Conservation (phyloP, 2,329 filamentous ascomycete genomes). For the Ascochyta fabae region DNA sequence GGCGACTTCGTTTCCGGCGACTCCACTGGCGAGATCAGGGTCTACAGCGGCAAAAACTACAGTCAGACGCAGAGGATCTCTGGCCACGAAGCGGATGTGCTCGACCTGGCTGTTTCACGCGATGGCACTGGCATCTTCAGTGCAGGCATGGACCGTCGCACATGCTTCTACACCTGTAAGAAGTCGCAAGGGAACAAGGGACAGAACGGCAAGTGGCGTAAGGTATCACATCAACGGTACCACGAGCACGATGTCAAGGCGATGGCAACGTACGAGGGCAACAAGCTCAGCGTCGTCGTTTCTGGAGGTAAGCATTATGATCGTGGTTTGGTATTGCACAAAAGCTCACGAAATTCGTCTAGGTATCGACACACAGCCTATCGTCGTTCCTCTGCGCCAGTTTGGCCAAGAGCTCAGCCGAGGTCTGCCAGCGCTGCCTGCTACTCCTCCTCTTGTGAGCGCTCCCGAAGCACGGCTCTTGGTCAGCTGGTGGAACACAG, state of each 20-base stretch:
- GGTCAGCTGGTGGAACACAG: slow-evolving; percentile 90
- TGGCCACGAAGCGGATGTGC: slow-evolving; percentile 85
- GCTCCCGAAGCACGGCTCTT: slow-evolving; percentile 76
- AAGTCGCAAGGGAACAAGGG: slow-evolving; percentile 32
- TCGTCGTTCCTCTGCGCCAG: slow-evolving; percentile 79
- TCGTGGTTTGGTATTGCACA: background rate
- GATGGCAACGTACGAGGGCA: slow-evolving; percentile 87
- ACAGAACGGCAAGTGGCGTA: slow-evolving; percentile 70
- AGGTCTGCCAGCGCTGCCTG: slow-evolving; percentile 81
- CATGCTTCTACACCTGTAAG: slow-evolving; percentile 73
- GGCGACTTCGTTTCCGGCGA: slow-evolving; percentile 94
- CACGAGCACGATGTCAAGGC: slow-evolving; percentile 96
- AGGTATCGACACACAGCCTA: slow-evolving; percentile 86
- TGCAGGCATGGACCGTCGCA: slow-evolving; percentile 88
- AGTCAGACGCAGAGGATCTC: slow-evolving; percentile 85
- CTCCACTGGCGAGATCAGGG: slow-evolving; percentile 88
- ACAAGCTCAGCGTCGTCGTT: slow-evolving; percentile 82
- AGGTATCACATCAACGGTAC: slow-evolving; percentile 83
- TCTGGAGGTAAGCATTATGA: slow-evolving; percentile 74
- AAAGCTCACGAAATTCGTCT: background rate
- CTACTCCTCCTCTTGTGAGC: slow-evolving; percentile 74
- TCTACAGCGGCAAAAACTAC: slow-evolving; percentile 94
- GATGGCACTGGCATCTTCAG: slow-evolving; percentile 86
- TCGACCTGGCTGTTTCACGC: slow-evolving; percentile 81
- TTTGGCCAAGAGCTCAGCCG: slow-evolving; percentile 82